Percentiles rank a stretch among this genome's conserved stretches.
Evolutionary conservation across 2,329 filamentous ascomycete genomes (phyloP).

Genomic region (Colletotrichum filicis): DNA sequence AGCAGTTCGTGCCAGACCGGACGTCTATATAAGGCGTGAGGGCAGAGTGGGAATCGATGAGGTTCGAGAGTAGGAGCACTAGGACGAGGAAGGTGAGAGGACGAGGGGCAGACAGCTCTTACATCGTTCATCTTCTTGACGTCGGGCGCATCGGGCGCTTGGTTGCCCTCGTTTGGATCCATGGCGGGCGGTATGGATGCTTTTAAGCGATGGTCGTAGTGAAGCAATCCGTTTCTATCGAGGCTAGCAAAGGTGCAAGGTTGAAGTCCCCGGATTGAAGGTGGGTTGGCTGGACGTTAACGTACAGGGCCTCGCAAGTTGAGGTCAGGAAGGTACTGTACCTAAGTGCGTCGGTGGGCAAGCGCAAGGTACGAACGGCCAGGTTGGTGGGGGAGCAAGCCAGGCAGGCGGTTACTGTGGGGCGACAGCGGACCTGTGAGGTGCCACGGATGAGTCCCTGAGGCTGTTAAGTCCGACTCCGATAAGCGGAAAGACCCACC

Average conservation of each 20-base stretch:
- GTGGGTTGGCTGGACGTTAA: slow-evolving; percentile 11
- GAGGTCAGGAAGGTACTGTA: background rate
- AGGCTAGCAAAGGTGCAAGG: slow-evolving; percentile 1
- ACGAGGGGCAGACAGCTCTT: slow-evolving; percentile 31
- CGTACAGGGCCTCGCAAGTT: slow-evolving; percentile 10
- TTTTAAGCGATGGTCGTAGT: background rate
- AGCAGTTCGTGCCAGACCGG: no score
- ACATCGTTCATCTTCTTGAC: slow-evolving; percentile 70
- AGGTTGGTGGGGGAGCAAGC: slow-evolving; percentile 14
- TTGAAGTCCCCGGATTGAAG: background rate
- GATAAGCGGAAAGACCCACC: slow-evolving; percentile 13
- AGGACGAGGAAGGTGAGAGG: slow-evolving; percentile 5
- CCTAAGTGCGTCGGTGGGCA: background rate
- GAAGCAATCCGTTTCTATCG: background rate
- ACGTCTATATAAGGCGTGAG: no score
- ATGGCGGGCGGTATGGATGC: slow-evolving; percentile 40
- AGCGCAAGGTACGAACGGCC: background rate
- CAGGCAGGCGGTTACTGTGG: slow-evolving; percentile 13
- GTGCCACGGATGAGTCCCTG: background rate
- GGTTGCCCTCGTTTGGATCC: slow-evolving; percentile 56
- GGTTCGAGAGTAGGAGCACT: background rate
- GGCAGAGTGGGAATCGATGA: background rate
- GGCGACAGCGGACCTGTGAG: background rate
- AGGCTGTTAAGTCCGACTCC: slow-evolving; percentile 27
- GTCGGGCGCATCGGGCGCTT: slow-evolving; percentile 64